Evolutionary conservation across 1,284 basidiomycete species (phyloP), one percentile per base, ranked within the genome.

Genomic region (Ustilago loliicola): DNA sequence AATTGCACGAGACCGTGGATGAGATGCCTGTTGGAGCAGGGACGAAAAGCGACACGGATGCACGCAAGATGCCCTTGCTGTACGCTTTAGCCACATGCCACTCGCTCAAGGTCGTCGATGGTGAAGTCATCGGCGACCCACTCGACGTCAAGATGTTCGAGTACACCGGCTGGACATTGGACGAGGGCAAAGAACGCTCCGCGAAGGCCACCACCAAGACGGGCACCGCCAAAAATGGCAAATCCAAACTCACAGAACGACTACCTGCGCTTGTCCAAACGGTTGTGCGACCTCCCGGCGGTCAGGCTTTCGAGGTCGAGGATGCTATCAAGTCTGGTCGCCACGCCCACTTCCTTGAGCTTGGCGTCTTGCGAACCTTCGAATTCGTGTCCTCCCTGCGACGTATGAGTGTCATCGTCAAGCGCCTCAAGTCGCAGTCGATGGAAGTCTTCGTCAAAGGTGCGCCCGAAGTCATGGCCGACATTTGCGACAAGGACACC

Each of bases 361-460:
- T 86, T 0, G 97, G 97, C 45, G 96, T 99, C 30, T 94, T 99
- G 69, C 90, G 96, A 42, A 95, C 94, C 1, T 99, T 97, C 83
- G 97, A 99, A 85, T 99, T 99, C 84, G 94, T 96, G 3, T 98
- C 96, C 1, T 89, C 93, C 6, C 89, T 99, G 23, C 91, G 97
- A 38, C 89, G 97, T 59, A 99, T 99, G 97, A 97, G 95, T 75
- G 97, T 99, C 30, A 91, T 99, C 64, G 96, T 98, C 82, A 99
- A 98, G 87, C 90, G 94, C 59, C 90, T 99, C 66, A 97, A 94
- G 87, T 96, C 95, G 75, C 91, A 88, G 52, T 94, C 93, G 85
- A 98, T 99, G 94, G 96, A 99, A 86, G 90, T 98, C 9, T 99
- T 98, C 86, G 96, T 96, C 85, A 99, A 99, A 87, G 97, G 97